Base-by-base conservation (phyloP, 495 filamentous ascomycete species). In the Aspergillus taichungensis region DNA sequence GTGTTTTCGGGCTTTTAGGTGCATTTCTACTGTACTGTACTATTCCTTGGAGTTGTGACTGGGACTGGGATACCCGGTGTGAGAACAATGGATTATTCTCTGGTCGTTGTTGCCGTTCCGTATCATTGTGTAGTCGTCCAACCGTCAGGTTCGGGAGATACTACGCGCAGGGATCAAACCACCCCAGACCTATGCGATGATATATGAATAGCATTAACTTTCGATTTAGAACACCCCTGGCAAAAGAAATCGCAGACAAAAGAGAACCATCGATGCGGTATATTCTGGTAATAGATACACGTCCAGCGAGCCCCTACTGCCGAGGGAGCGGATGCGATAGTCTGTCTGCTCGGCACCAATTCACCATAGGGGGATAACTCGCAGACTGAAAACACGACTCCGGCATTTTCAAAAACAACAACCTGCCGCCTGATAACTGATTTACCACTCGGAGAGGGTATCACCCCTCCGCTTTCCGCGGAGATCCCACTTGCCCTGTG, bases 381-480 rank as follows among this genome's bases (percentile, higher is more conserved):
- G 18, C 18, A 24, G 18, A 24, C 18, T 24, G 18, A 24, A 24
- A 24, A 24, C 18, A 24, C 18, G 18, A 24, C 18, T 24, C 18
- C 18, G 18, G 18, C 18, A 24, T 24, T 24, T 24, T 24, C 18
- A 24, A 24, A 24, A 24, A 24, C 18, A 24, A 24, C 18, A 24
- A 24, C 18, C 18, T 24, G 18, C 18, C 18, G 18, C 18, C 18
- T 24, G 18, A 4, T 24, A n/a, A 29, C 9, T 13, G 30, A 39
- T 59, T 51, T 77, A 94, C 59, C 64, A 92, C 63, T 98, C 90
- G 6, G 59, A 54, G 53, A 94, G 77, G 13, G 79, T 72, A 62
- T 98, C 89, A 18, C 85, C 88, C 58, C 74, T 84, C 56, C 84
- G 74, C 79, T 96, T 98, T 27, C 84, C 90, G 49, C 90, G 80